phyloP scores from a whole-genome alignment of 2,329 filamentous ascomycete species.

The Colletotrichum sidae region DNA sequence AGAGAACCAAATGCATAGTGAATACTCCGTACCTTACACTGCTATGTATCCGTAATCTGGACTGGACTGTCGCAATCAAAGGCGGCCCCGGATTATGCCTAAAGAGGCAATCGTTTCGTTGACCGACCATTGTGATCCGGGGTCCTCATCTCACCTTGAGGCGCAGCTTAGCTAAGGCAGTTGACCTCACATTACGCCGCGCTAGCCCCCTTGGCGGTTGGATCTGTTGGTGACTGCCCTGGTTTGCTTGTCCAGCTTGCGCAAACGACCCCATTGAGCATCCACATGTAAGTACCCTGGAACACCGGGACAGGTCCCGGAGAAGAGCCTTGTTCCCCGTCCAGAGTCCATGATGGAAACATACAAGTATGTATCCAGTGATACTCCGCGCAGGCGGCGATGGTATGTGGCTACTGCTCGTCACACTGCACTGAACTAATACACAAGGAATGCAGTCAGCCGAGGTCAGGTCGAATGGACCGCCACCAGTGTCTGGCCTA shows the following conservation, averaged over 20 bases:
- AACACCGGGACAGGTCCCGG: constrained; percentile 21
- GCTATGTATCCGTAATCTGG: not conserved
- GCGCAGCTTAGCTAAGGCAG: constrained; percentile 22
- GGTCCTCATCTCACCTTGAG: constrained; percentile 9
- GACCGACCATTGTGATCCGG: constrained; percentile 3
- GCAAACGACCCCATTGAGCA: constrained; percentile 3
- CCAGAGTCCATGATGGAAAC: constrained; percentile 6
- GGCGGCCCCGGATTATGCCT: constrained; percentile 6
- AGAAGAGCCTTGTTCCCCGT: constrained; percentile 18
- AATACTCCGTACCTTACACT: not conserved
- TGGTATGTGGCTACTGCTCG: too few species aligned
- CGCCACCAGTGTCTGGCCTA: too few species aligned
- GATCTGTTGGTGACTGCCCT: not conserved
- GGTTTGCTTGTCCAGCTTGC: constrained; percentile 8
- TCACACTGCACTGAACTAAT: too few species aligned
- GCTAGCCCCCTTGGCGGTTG: not conserved
- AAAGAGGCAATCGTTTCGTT: constrained; percentile 36
- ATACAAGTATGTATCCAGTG: too few species aligned
- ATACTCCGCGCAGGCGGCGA: too few species aligned
- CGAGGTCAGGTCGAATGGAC: too few species aligned
- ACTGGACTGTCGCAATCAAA: constrained; percentile 7
- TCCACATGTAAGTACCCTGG: constrained; percentile 13
- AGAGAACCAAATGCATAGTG: not conserved
- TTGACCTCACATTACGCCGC: constrained; percentile 11
- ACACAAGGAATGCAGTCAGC: too few species aligned